Conservation (phyloP, 495 filamentous ascomycete species). For the Apiosordaria backusii region DNA sequence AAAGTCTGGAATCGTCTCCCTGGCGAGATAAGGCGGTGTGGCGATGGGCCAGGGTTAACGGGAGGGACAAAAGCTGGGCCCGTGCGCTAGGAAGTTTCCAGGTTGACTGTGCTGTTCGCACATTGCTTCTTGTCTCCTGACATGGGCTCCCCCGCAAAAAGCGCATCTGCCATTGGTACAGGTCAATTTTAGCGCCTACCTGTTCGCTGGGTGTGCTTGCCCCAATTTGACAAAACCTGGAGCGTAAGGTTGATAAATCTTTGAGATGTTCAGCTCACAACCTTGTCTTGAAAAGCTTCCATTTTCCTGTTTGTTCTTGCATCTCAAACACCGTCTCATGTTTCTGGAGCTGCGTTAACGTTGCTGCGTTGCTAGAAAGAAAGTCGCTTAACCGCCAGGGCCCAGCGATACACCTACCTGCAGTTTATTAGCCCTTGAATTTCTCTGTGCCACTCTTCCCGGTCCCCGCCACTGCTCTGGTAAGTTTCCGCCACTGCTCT, state of each 20-base stretch:
- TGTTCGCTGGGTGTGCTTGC: background rate
- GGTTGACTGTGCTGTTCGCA: no score
- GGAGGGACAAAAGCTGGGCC: no score
- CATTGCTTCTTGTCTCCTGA: background rate
- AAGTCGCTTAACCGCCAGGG: no score
- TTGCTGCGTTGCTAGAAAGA: no score
- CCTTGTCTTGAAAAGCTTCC: background rate
- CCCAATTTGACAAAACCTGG: background rate
- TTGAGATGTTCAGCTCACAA: background rate
- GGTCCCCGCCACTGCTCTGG: no score
- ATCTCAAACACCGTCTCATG: background rate
- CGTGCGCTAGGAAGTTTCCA: background rate
- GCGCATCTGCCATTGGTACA: background rate
- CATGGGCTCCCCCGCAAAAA: background rate
- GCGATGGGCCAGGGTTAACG: no score
- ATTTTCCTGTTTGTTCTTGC: background rate
- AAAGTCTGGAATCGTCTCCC: no score
- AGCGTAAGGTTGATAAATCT: background rate
- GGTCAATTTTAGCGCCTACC: background rate
- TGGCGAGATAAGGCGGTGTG: no score
- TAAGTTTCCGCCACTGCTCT: no score
- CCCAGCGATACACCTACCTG: no score
- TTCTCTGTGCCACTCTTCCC: no score
- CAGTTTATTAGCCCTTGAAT: no score
- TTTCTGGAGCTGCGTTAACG: background rate